Evolutionary conservation across 306 rosid species (phyloP).

Genomic region (Rosa persica): DNA sequence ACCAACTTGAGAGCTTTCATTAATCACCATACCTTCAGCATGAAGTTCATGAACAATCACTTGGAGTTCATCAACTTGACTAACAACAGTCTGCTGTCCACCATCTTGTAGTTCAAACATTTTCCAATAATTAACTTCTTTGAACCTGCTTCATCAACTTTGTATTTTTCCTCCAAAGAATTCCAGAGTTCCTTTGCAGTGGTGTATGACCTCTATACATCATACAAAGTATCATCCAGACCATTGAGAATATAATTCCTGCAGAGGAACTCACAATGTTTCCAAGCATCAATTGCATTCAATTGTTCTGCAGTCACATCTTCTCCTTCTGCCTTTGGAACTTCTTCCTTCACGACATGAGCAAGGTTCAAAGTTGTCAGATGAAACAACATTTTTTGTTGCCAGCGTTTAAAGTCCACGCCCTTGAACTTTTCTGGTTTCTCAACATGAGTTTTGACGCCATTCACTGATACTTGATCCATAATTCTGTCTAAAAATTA

Average conservation of each 20-base stretch:
- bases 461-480: too few species aligned
- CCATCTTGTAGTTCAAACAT: background rate
- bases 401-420: too few species aligned
- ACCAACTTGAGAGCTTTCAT: background rate
- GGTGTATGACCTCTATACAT: background rate
- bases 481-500: too few species aligned
- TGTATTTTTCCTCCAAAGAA: background rate
- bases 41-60: background rate
- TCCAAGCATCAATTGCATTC: background rate
- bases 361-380: too few species aligned
- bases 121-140: conserved; percentile 5
- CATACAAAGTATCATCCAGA: background rate
- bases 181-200: background rate
- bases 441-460: too few species aligned
- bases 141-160: background rate
- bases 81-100: background rate
- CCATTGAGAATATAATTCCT: background rate
- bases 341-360: too few species aligned
- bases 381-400: too few species aligned
- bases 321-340: too few species aligned
- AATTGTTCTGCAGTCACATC: too few species aligned
- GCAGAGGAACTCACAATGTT: background rate
- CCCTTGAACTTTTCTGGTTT: too few species aligned
- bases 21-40: background rate
- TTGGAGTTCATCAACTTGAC: background rate